Base-by-base conservation (phyloP, 2,329 filamentous ascomycete species). In the Sporothrix curviconia region DNA sequence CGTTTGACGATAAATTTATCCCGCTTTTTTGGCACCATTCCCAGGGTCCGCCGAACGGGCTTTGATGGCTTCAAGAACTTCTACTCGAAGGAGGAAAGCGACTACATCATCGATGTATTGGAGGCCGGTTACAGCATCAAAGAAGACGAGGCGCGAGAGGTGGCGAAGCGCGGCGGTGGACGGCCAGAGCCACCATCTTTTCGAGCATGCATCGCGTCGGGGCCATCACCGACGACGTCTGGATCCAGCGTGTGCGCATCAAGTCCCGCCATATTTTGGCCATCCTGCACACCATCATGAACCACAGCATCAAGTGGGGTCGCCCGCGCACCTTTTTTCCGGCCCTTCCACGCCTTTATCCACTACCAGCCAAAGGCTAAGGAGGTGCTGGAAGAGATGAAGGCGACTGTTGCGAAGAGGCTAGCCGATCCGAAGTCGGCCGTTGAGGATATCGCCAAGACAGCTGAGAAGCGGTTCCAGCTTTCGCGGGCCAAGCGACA, bases 61-160 rank as follows among this genome's bases (percentile, higher is more conserved):
- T 75, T 74, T 56, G 72, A 74, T 60, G 68, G 71, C 62, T 76
- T 74, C 66, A 76, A 75, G 64, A 76, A 76, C 60, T 58, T 49
- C n/a, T 60, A 53, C 17, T 17, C 22, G n/a, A 46, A 39, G 66
- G 71, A 54, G 73, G 71, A 60, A 64, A 70, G 12, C 24, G 67
- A 70, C n/a, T 71, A 73, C 56, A 70, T 70, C 34, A 66, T 76
- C 19, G 73, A 76, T 2, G 72, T 73, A 15, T 66, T 76, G 5
- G 30, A 17, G 32, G 36, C 30, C 4, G 25, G 46, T 24, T 51
- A 39, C 44, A 44, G 30, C 28, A 46, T 59, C 9, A 65, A 58
- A 43, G 61, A 61, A 12, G 68, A 71, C n/a, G 24, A 34, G 1
- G 49, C 62, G 1, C 59, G n/a, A 5, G 36, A 56, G 25, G 15